phyloP scores from a whole-genome alignment of 2,329 filamentous ascomycete genomes.

The Fusarium sp. region DNA sequence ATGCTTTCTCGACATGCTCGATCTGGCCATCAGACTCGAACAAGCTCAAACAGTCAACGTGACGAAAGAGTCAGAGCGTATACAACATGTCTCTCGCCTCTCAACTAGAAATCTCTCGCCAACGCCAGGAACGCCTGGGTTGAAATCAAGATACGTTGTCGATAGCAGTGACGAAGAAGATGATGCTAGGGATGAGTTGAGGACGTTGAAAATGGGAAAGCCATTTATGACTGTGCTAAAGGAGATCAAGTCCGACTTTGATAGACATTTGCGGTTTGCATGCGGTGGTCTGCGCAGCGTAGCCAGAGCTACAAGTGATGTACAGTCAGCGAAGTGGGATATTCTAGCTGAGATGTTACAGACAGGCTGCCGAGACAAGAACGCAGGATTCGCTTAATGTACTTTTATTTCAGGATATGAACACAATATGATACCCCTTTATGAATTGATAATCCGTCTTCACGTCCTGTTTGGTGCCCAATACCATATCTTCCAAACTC shows the following conservation, averaged over 20 bases:
- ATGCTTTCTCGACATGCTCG: slow-evolving; percentile 79
- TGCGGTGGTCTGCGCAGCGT: slow-evolving; percentile 79
- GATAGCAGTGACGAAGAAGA: slow-evolving; percentile 49
- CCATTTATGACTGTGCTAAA: slow-evolving; percentile 65
- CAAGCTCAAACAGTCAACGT: slow-evolving; percentile 63
- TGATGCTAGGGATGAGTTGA: slow-evolving; percentile 31
- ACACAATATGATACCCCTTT: slow-evolving; percentile 46
- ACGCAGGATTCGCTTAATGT: slow-evolving; percentile 25
- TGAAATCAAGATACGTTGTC: slow-evolving; percentile 45
- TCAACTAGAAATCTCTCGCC: slow-evolving; percentile 34
- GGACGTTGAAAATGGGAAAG: slow-evolving; percentile 45
- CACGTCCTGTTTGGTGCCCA: not conserved
- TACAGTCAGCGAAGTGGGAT: slow-evolving; percentile 75
- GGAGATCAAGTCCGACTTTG: slow-evolving; percentile 71
- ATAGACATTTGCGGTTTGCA: slow-evolving; percentile 76
- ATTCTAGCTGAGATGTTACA: slow-evolving; percentile 84
- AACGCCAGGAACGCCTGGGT: slow-evolving; percentile 34
- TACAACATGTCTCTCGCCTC: slow-evolving; percentile 52
- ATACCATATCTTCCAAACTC: not conserved
- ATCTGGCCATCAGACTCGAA: slow-evolving; percentile 78
- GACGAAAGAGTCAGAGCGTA: slow-evolving; percentile 49
- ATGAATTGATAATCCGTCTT: not conserved
- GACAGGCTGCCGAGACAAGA: slow-evolving; percentile 52
- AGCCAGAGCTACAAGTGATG: slow-evolving; percentile 77
- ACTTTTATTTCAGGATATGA: slow-evolving; percentile 13